Conservation (phyloP, 305 asterid species). For the Fraxinus xanthoxyloides region DNA sequence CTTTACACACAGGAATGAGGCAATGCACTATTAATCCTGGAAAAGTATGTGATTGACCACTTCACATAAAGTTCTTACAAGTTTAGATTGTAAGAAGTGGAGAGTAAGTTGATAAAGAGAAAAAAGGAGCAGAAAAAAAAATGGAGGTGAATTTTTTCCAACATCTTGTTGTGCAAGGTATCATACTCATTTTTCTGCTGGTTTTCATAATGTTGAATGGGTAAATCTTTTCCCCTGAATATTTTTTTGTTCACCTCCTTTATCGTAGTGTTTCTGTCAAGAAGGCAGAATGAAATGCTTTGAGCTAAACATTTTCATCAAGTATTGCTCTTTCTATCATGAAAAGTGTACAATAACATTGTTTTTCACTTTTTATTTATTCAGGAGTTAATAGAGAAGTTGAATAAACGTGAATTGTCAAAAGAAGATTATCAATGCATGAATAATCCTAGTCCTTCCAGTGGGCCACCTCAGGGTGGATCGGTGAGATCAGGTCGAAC, state of each 20-base stretch:
- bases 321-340: not conserved
- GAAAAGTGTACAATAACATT: not conserved
- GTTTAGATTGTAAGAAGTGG: not conserved
- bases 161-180: not conserved
- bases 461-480: slow-evolving; percentile 38
- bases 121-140: not conserved
- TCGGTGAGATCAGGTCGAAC: slow-evolving; percentile 48
- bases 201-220: not conserved
- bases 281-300: not conserved
- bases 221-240: not conserved
- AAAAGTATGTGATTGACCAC: not conserved
- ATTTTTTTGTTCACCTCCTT: not conserved
- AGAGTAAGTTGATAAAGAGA: not conserved
- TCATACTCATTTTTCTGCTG: not conserved
- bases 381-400: slow-evolving; percentile 82
- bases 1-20: not conserved
- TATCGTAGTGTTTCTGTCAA: not conserved
- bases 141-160: not conserved
- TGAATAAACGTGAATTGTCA: slow-evolving; percentile 71
- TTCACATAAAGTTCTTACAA: not conserved
- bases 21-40: not conserved
- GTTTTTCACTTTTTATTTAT: slow-evolving; percentile 20
- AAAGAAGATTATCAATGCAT: slow-evolving; percentile 77
- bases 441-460: slow-evolving; percentile 48
- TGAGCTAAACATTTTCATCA: not conserved